Evolutionary conservation across 176 grass and related monocot genomes (phyloP).

Genomic region (Zea luxurians): DNA sequence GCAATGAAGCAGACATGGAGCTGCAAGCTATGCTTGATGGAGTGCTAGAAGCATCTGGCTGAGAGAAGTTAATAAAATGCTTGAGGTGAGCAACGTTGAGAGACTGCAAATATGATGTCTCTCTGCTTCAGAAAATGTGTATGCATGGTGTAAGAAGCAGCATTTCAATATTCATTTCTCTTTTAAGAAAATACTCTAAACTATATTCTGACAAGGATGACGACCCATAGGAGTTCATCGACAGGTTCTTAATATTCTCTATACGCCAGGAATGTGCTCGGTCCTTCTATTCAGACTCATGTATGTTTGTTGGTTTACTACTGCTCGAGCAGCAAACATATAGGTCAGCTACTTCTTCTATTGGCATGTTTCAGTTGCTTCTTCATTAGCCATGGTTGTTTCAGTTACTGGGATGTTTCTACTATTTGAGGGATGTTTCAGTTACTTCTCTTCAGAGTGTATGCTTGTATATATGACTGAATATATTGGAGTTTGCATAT

Average conservation of each 20-base stretch:
- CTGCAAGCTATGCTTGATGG: slow-evolving; percentile 74
- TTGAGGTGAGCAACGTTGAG: slow-evolving; percentile 42
- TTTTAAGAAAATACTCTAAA: slow-evolving; percentile 66
- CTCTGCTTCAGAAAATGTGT: neutral
- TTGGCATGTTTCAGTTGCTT: too few relatives aligned
- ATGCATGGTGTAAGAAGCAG: neutral
- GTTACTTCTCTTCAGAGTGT: too few relatives aligned
- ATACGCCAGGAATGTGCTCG: too few relatives aligned
- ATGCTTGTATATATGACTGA: too few relatives aligned
- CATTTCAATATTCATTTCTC: slow-evolving; percentile 4
- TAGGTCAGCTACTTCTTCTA: too few relatives aligned
- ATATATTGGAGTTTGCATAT: too few relatives aligned
- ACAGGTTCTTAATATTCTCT: slow-evolving; percentile 71
- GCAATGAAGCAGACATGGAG: slow-evolving; percentile 67
- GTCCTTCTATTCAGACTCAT: too few relatives aligned
- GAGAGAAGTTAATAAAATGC: slow-evolving; percentile 75
- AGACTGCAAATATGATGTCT: neutral
- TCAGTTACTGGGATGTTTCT: too few relatives aligned
- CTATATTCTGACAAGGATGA: slow-evolving; percentile 73
- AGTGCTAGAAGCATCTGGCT: slow-evolving; percentile 68
- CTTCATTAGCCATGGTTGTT: too few relatives aligned
- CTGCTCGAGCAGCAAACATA: too few relatives aligned
- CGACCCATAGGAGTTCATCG: slow-evolving; percentile 62
- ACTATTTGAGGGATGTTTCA: too few relatives aligned
- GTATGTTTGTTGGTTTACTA: too few relatives aligned